Base-by-base conservation (phyloP, 306 rosid genomes). In the Begonia masoniana region DNA sequence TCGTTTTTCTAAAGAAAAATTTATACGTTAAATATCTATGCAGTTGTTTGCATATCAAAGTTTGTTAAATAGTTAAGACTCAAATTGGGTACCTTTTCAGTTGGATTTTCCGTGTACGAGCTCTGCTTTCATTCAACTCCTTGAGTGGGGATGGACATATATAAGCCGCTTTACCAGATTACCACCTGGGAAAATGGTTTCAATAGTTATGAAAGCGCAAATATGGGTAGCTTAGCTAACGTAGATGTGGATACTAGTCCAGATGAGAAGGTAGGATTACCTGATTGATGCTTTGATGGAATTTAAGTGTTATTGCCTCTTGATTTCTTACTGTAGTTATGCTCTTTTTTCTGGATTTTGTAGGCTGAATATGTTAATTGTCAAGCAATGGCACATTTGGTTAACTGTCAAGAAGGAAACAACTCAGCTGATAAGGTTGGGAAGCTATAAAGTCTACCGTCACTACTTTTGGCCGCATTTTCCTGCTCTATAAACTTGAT, bases 111-210 rank as follows among this genome's bases (percentile, higher is more conserved):
- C 9, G 39, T 31, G 39, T 31, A 31, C 39, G 80, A 55, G 67
- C 76, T 65, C 55, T 84, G 41, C 63, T 72, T 54, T 65, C 61
- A 48, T n/a, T 50, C 54, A 50, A 49, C 78, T 16, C 24, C 24
- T 21, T 21, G 8, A 31, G 9, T 31, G 74, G 78, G 66, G 62
- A 78, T 88, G 89, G 89, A 83, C 58, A 70, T 83, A 78, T 86
- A 71, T 23, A 93, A 86, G 77, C 80, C 96, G 50, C 78, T 92
- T 71, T 74, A 68, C 61, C 95, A 83, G 64, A 72, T 81, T 59
- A 62, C 68, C 71, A 76, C 78, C 79, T 92, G 95, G 96, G 74
- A 68, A 17, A 86, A 76, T 55, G 61, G 58, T 73, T 79, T 77
- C 26, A 76, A 72, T 53, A 72, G 67, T 61, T 85, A 82, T 51